Evolutionary conservation across 2,329 filamentous ascomycete genomes (phyloP).

Genomic region (Ophiostoma sp.): DNA sequence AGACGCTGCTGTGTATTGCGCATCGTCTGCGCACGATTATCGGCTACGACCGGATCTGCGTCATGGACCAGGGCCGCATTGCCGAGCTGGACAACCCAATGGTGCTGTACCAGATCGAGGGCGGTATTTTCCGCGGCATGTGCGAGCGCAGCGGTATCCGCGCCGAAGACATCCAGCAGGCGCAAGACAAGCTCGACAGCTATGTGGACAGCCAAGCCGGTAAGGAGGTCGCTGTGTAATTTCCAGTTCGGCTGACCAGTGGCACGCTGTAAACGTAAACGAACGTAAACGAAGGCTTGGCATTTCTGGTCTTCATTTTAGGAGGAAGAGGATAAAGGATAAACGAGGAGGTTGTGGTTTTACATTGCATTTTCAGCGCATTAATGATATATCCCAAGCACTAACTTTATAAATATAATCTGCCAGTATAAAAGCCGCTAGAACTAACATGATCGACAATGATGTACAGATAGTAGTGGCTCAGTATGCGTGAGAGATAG

Average conservation of each 20-base stretch:
- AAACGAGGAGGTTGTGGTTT: neutral
- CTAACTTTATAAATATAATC: neutral
- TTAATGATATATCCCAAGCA: slow-evolving; percentile 3
- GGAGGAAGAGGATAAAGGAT: neutral
- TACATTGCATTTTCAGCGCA: neutral
- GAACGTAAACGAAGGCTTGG: neutral
- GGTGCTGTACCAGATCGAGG: slow-evolving; percentile 62
- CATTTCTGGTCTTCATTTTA: neutral
- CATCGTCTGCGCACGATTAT: slow-evolving; percentile 90
- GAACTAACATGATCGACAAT: neutral
- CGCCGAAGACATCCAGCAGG: slow-evolving; percentile 48
- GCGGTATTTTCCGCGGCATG: slow-evolving; percentile 79
- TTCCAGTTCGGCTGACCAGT: neutral
- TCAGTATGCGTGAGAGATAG: neutral
- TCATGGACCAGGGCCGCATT: slow-evolving; percentile 87
- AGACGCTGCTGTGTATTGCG: slow-evolving; percentile 87
- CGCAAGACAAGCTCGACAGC: slow-evolving; percentile 30
- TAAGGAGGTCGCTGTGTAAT: slow-evolving; percentile 3
- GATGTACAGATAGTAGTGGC: neutral
- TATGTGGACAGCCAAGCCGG: slow-evolving; percentile 21
- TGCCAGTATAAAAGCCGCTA: neutral
- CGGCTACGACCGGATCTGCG: slow-evolving; percentile 89
- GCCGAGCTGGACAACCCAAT: slow-evolving; percentile 78
- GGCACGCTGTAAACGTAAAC: neutral
- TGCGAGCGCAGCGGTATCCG: slow-evolving; percentile 79